A percentile compares a stretch with the other conserved stretches of the same genome.
These are phyloP conservation scores for Leccinum glutinopallens DNA, from an alignment of 1,284 basidiomycete species.

Conservation along the genomic window DNA sequence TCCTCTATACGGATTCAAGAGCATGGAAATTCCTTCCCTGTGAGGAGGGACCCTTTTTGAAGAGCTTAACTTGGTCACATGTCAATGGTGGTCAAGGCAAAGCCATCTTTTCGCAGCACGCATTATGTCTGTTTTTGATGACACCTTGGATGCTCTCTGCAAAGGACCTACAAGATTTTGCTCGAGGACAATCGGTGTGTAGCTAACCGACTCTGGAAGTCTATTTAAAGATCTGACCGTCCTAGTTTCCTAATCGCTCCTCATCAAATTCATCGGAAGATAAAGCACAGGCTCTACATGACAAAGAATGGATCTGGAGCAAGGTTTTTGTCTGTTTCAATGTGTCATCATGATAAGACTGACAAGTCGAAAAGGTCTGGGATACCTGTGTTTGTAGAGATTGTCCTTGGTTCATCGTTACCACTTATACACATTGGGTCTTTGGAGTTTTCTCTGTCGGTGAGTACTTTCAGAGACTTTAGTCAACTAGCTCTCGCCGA, in stretches of 20 bases:
- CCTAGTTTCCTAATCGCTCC: slow-evolving; percentile 28
- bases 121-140: slow-evolving; percentile 57
- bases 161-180: slow-evolving; percentile 58
- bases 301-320: slow-evolving; percentile 58
- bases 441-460: slow-evolving; percentile 70
- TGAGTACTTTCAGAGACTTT: slow-evolving; percentile 30
- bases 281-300: slow-evolving; percentile 31
- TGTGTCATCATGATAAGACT: slow-evolving; percentile 11
- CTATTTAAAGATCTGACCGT: slow-evolving; percentile 13
- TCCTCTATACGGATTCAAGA: slow-evolving; percentile 44
- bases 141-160: slow-evolving; percentile 65
- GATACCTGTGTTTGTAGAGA: slow-evolving; percentile 57
- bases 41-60: slow-evolving; percentile 45
- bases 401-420: slow-evolving; percentile 67
- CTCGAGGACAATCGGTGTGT: slow-evolving; percentile 48
- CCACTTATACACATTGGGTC: slow-evolving; percentile 69
- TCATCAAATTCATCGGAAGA: slow-evolving; percentile 25
- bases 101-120: slow-evolving; percentile 28
- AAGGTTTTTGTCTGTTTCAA: slow-evolving; percentile 48
- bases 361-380: slow-evolving; percentile 51
- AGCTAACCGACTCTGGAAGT: background rate
- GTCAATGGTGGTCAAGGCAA: slow-evolving; percentile 15
- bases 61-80: slow-evolving; percentile 52
- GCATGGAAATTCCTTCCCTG: slow-evolving; percentile 46
- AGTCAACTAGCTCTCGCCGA: slow-evolving; percentile 10